Conservation (phyloP, 2,329 filamentous ascomycete genomes). For the Colletotrichum sp. region DNA sequence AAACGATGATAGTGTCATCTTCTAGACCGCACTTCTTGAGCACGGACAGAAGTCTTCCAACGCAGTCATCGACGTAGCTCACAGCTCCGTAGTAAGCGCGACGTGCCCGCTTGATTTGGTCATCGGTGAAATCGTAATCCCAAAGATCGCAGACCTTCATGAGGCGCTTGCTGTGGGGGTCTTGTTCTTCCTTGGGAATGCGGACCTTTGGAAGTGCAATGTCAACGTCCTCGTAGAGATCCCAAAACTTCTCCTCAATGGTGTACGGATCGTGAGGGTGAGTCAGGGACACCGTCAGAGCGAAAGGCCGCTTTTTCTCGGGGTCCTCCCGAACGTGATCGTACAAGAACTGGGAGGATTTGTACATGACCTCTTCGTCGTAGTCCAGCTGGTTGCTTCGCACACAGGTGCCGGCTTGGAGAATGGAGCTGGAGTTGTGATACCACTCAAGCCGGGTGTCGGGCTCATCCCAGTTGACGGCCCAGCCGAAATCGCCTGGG, state of each 20-base stretch:
- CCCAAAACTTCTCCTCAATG: conserved; percentile 93
- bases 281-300: conserved; percentile 87
- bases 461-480: conserved; percentile 93
- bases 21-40: conserved; percentile 81
- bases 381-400: conserved; percentile 95
- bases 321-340: conserved; percentile 85
- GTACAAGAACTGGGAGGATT: conserved; percentile 87
- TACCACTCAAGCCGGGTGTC: conserved; percentile 90
- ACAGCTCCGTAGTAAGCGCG: conserved; percentile 93
- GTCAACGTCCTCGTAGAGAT: conserved; percentile 86
- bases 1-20: conserved; percentile 89
- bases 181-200: conserved; percentile 81
- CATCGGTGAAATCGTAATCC: conserved; percentile 82
- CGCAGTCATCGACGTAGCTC: conserved; percentile 92
- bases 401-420: conserved; percentile 87
- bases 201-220: conserved; percentile 81
- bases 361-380: conserved; percentile 95
- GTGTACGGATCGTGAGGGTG: conserved; percentile 96
- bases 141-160: conserved; percentile 87
- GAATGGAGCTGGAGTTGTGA: conserved; percentile 92
- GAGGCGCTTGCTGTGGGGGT: conserved; percentile 85
- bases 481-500: conserved; percentile 92
- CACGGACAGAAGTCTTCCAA: conserved; percentile 80
- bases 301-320: conserved; percentile 77
- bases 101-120: conserved; percentile 84